phyloP scores from a whole-genome alignment of 192 early-diverging fungal species.

The Mortierella antarctica region DNA sequence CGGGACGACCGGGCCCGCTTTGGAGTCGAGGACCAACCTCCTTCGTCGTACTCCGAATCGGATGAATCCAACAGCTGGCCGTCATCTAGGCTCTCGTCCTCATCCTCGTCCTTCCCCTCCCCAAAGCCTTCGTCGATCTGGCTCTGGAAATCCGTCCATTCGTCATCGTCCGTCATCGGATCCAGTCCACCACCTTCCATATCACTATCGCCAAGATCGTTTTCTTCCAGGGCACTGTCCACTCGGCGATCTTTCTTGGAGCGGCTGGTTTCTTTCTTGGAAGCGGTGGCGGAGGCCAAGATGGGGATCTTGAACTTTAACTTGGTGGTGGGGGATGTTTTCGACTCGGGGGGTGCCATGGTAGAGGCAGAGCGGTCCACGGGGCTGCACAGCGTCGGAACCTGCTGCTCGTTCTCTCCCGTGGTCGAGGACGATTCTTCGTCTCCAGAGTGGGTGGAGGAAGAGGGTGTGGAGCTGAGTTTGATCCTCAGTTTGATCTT shows the following conservation, averaged over 20 bases:
- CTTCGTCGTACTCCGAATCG: slow-evolving; percentile 45
- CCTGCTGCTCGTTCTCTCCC: slow-evolving; percentile 11
- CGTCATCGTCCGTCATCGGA: slow-evolving; percentile 19
- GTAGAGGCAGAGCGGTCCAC: slow-evolving; percentile 4
- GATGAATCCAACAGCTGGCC: slow-evolving; percentile 31
- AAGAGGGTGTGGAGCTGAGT: slow-evolving; percentile 20
- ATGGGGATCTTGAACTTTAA: slow-evolving; percentile 29
- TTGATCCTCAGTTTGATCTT: slow-evolving; percentile 39
- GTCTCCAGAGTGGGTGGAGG: slow-evolving; percentile 18
- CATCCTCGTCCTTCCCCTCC: slow-evolving; percentile 11
- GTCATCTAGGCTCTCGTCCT: slow-evolving; percentile 15
- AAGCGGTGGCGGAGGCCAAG: background rate
- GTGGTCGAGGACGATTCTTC: slow-evolving; percentile 7
- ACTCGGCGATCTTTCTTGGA: too few species aligned
- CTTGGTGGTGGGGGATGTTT: background rate
- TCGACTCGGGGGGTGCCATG: slow-evolving; percentile 1
- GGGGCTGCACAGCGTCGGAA: background rate
- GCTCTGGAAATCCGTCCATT: slow-evolving; percentile 35
- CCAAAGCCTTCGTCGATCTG: slow-evolving; percentile 33
- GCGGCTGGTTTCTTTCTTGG: slow-evolving; percentile 3
- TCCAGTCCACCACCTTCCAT: background rate
- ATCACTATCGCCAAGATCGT: slow-evolving; percentile 3
- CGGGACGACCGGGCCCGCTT: background rate
- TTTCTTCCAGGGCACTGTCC: slow-evolving; percentile 9
- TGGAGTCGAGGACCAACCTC: background rate